Evolutionary conservation across 176 grass and related monocot genomes (phyloP).

Genomic region (Luzula sylvatica): DNA sequence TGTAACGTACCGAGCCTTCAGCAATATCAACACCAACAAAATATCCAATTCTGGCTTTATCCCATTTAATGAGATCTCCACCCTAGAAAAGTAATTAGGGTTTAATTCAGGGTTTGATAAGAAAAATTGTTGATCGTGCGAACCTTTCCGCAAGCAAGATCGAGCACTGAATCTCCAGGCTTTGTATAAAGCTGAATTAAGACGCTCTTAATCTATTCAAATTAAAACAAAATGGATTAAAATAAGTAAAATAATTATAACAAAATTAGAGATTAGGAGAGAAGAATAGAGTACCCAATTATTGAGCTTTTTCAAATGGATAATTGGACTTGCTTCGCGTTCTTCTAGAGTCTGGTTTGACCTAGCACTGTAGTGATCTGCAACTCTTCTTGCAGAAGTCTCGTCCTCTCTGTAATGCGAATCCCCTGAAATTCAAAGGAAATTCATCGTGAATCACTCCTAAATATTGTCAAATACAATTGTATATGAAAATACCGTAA

Average conservation of each 20-base stretch:
- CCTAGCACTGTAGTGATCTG: constrained; percentile 92
- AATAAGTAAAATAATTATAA: background rate
- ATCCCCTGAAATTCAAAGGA: no score
- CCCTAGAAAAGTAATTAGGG: constrained; percentile 34
- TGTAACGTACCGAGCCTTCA: no score
- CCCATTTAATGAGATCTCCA: constrained; percentile 96
- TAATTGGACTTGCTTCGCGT: constrained; percentile 91
- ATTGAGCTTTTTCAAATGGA: constrained; percentile 98
- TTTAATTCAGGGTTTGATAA: background rate
- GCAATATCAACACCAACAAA: constrained; percentile 79
- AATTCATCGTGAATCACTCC: no score
- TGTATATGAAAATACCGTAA: no score
- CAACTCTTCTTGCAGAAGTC: constrained; percentile 48
- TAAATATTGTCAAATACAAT: no score
- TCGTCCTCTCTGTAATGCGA: constrained; percentile 23
- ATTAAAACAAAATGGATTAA: constrained; percentile 5
- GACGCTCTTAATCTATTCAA: constrained; percentile 87
- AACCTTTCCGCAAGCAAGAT: constrained; percentile 96
- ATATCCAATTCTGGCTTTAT: constrained; percentile 82
- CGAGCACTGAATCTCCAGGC: constrained; percentile 75
- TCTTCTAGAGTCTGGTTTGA: constrained; percentile 97
- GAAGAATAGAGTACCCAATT: constrained; percentile 87
- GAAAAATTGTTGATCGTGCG: background rate
- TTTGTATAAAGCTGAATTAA: constrained; percentile 66
- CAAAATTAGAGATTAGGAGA: background rate